Evolutionary conservation across 2,329 filamentous ascomycete species (phyloP), one percentile per base, ranked within the genome.

Genomic region (Mollisia scopiformis): DNA sequence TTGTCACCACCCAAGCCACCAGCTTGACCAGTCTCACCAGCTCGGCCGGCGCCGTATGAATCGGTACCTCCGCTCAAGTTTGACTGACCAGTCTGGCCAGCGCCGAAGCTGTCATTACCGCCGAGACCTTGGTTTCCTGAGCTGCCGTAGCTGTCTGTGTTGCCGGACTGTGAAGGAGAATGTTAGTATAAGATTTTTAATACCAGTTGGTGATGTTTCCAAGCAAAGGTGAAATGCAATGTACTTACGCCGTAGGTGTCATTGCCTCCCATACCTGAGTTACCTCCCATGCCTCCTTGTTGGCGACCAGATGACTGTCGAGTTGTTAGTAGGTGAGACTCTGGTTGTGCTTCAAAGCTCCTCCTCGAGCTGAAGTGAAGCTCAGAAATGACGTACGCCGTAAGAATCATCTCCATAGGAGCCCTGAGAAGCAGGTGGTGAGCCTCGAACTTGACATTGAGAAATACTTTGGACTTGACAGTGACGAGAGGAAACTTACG

Each of bases 401-500:
- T 65, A 67, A 55, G 52, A 57, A 23, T 63, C 57, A 30, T 58
- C 27, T 30, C 47, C 33, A 55, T 64, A 66, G 13, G 62, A 66
- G 57, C 59, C 64, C 63, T 66, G 35, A 43, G 33, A 57, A 62
- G 19, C 3, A 64, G 55, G 57, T 61, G 63, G 57, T 67, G 55
- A n/a, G n/a, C n/a, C n/a, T n/a, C n/a, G n/a, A n/a, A n/a, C n/a
- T n/a, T n/a, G n/a, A n/a, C n/a, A n/a, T n/a, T 63, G 59, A 66
- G 52, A 64, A 59, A 63, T 33, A 62, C 55, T 43, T 63, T 58
- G 57, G 58, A 63, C 23, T 43, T 21, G 25, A 23, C 21, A 30
- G 21, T 52, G 25, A n/a, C n/a, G n/a, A n/a, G 27, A 35, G 19
- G n/a, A 27, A 59, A 58, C 71, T 66, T 68, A 72, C 71, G 41